Conservation (phyloP, 2,329 filamentous ascomycete genomes). For the Trichophyton mentagrophytes region DNA sequence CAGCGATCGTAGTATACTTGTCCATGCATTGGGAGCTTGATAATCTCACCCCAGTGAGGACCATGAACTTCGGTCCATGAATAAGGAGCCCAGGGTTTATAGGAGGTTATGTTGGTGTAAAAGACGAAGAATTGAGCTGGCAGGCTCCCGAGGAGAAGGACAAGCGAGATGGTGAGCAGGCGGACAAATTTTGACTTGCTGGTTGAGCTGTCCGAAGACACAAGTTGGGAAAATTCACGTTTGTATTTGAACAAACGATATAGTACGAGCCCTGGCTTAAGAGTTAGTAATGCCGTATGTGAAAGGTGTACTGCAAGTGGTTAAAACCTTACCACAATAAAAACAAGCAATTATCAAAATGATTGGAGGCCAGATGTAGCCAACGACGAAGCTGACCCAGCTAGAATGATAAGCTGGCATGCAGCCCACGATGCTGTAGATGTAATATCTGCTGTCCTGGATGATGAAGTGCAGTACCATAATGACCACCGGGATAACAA, state of each 20-base stretch:
- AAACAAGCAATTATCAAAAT: conserved; percentile 42
- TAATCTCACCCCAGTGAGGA: conserved; percentile 37
- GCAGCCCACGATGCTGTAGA: conserved; percentile 49
- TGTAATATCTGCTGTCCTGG: conserved; percentile 45
- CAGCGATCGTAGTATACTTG: conserved; percentile 43
- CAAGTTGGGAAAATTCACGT: conserved; percentile 43
- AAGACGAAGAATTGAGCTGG: conserved; percentile 43
- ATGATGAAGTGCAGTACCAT: conserved; percentile 48
- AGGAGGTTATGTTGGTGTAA: conserved; percentile 28
- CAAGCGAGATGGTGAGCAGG: conserved; percentile 36
- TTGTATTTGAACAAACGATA: conserved; percentile 50
- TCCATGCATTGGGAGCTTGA: conserved; percentile 36
- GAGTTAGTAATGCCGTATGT: conserved; percentile 3
- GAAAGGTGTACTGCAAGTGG: background rate
- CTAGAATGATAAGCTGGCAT: conserved; percentile 40
- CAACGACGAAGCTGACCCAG: conserved; percentile 45
- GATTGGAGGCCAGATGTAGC: conserved; percentile 44
- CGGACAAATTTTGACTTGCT: conserved; percentile 50
- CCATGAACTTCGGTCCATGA: conserved; percentile 44
- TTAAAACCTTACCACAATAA: conserved; percentile 43
- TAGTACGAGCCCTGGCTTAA: conserved; percentile 42
- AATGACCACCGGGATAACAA: conserved; percentile 42
- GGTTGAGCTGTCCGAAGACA: conserved; percentile 40
- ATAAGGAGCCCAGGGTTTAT: conserved; percentile 32
- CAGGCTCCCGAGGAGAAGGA: conserved; percentile 44